Base-by-base conservation (phyloP, 2,329 filamentous ascomycete species). In the Lanzia echinophila region DNA sequence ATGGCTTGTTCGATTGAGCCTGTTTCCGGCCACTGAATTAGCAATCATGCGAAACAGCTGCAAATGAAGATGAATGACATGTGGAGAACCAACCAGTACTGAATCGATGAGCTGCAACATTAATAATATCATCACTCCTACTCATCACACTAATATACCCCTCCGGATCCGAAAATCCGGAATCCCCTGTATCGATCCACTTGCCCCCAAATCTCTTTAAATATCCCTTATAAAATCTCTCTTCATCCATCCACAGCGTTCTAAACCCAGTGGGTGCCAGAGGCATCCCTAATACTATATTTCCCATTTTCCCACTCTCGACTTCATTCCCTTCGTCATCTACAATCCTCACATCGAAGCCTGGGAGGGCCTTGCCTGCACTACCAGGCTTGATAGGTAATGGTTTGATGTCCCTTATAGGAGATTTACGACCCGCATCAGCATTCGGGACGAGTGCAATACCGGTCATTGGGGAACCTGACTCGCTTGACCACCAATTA, bases 131-230 rank as follows among this genome's bases (percentile, higher is more conserved):
- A 72, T 96, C 91, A 32, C 71, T 69, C 39, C 82, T 72, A 39
- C 78, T 78, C 81, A 84, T 83, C 61, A 85, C 80, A 60, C 80
- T 78, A 39, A 84, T 76, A 62, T 84, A 84, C 4, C 81, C 81
- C 39, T 92, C 84, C 13, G 78, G 69, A 66, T 96, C 91, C 54
- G 96, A 83, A 75, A 90, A 84, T 0, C 92, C 91, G 0, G 90
- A 87, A 67, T 97, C 91, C 2, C 91, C 92, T 0, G 91, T 96
- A 67, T 97, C 91, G 42, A 96, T 71, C 88, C 89, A 96, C 62
- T 80, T 80, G 0, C 90, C 89, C 6, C 79, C 64, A 65, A 96
- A 97, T 13, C 91, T 77, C 69, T 87, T 87, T 60, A 96, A 71
- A 64, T 96, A 97, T 1, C 90, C 83, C 58, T 81, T 84, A 69